phyloP scores from a whole-genome alignment of 164 flowering plant genomes.

The Euptelea pleiosperma region DNA sequence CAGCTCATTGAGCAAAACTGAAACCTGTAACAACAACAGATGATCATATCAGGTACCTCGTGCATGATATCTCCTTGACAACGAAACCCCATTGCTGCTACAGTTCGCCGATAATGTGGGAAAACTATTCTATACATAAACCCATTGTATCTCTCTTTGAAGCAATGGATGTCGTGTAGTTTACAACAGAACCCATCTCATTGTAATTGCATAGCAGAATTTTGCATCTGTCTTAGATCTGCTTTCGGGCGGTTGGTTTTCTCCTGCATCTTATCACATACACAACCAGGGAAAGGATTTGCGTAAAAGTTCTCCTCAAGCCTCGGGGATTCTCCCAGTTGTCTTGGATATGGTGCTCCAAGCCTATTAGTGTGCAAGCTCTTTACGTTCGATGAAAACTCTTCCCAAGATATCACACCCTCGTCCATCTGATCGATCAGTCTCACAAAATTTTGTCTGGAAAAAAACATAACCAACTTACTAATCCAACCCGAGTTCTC shows the following conservation, averaged over 20 bases:
- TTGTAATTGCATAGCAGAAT: constrained; percentile 2
- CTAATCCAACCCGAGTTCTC: too few species aligned
- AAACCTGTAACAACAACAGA: too few species aligned
- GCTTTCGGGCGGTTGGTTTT: constrained; percentile 1
- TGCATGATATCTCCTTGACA: too few species aligned
- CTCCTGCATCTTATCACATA: constrained; percentile 36
- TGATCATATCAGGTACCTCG: too few species aligned
- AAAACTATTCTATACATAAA: too few species aligned
- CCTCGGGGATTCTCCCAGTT: constrained; percentile 48
- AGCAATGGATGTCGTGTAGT: too few species aligned
- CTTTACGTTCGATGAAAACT: constrained; percentile 52
- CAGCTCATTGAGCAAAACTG: too few species aligned
- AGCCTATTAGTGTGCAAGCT: constrained; percentile 45
- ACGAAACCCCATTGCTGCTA: too few species aligned
- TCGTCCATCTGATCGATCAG: constrained; percentile 61
- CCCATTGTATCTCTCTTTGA: background rate
- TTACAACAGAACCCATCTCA: constrained; percentile 10
- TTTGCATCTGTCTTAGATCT: constrained; percentile 7
- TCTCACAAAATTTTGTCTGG: constrained; percentile 63
- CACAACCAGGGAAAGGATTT: constrained; percentile 78
- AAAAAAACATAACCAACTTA: too few species aligned
- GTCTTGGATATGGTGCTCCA: constrained; percentile 65
- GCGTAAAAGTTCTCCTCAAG: constrained; percentile 77
- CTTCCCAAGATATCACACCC: constrained; percentile 54
- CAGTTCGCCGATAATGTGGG: too few species aligned